Percentiles rank a stretch among this genome's conserved stretches.
Conservation (phyloP, 148 eudicot genomes). For the Nyssa sinensis region DNA sequence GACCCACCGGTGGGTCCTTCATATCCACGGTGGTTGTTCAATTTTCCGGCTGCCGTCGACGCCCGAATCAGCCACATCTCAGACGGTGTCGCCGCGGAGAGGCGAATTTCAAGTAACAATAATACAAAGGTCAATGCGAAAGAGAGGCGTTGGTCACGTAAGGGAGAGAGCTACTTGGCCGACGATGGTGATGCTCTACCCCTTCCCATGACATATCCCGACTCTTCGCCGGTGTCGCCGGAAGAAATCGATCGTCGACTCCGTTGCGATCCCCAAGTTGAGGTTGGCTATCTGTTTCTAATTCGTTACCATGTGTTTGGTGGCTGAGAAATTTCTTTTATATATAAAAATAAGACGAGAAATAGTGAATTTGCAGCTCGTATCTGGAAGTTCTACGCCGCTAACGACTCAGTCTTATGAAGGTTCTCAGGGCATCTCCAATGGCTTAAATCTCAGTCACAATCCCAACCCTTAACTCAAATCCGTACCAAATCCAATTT, state of each 20-base stretch:
- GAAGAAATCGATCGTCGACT: constrained; percentile 73
- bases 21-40: constrained; percentile 42
- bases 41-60: constrained; percentile 32
- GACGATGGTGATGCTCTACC: constrained; percentile 75
- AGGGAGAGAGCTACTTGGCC: constrained; percentile 71
- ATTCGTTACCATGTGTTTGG: neutral
- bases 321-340: neutral
- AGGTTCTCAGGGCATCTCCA: no score
- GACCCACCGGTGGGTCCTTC: constrained; percentile 35
- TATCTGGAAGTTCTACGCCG: no score
- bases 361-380: neutral
- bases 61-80: constrained; percentile 23
- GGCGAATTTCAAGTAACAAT: constrained; percentile 7
- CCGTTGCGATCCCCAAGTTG: constrained; percentile 53
- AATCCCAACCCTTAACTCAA: no score
- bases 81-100: constrained; percentile 20
- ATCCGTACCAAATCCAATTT: no score
- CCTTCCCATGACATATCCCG: constrained; percentile 81
- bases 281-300: constrained; percentile 38
- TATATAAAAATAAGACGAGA: neutral
- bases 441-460: no score
- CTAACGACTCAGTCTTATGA: no score
- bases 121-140: constrained; percentile 38
- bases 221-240: constrained; percentile 52
- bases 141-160: constrained; percentile 66